Evolutionary conservation across 768 basidiomycete species (phyloP), one percentile per base, ranked within the genome.

Genomic region (Leccinum boreale): DNA sequence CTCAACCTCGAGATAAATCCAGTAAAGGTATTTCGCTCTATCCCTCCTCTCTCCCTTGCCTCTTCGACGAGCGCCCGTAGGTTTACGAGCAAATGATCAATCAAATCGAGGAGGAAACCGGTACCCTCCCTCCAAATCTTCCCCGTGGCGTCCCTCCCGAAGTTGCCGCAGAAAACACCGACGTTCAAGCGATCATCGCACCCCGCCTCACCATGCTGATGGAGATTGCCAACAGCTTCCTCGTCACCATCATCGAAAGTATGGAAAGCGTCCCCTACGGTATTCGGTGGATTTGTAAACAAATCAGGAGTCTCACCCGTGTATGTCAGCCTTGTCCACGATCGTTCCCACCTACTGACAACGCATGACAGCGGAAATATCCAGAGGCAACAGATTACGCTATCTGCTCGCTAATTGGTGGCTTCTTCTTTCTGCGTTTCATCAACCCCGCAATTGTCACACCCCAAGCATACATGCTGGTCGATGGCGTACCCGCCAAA

Each of bases 81-180:
- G 95, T 98, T 47, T 99, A 99, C 74, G 97, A 99, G 75, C 96
- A 98, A 80, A 96, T 98, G 95, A 89, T 98, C 59, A 91, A 92
- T 67, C 96, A 98, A 76, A 97, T 99, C 63, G 94, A 98, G 70
- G 95, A 98, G 70, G 96, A 98, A 72, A 94, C 92, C 8, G 96
- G 97, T 14, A 83, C 88, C 5, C 79, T 98, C 53, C 97, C 97
- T 0, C 82, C 88, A 2, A 94, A 94, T 68, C 81, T 98, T 50
- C 95, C 95, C 14, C 85, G 95, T 49, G 94, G 93, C 46, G 95
- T 98, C 4, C 81, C 95, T 10, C 94, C 95, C 12, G 97, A 99
- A 73, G 78, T 89, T n/a, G 97, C 97, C 3, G 85, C 93, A 9
- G 90, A 92, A 62, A 98, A 99, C 69, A 75, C 84, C 3, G 97